Percentiles rank a stretch among this genome's conserved stretches.
Evolutionary conservation across 306 rosid species (phyloP).

Genomic region (Lablab purpureus): DNA sequence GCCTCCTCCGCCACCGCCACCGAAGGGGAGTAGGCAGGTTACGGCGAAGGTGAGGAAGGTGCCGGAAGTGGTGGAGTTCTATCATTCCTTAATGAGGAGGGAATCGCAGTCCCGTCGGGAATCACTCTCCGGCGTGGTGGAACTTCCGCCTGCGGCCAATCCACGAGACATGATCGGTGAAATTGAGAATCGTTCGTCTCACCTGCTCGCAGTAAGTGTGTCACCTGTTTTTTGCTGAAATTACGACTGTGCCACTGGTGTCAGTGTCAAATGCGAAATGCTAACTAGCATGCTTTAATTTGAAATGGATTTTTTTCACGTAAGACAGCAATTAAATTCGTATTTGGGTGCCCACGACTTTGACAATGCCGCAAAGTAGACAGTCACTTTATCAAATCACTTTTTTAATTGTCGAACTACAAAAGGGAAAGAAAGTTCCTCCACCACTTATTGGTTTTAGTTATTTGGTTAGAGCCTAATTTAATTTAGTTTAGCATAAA

Average conservation of each 20-base stretch:
- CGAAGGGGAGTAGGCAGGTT: conserved; percentile 54
- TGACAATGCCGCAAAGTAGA: conserved; percentile 41
- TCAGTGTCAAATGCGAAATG: conserved; percentile 49
- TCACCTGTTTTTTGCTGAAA: conserved; percentile 22
- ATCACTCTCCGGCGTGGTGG: conserved; percentile 48
- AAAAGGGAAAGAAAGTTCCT: not conserved
- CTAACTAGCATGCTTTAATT: conserved; percentile 19
- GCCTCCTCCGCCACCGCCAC: conserved; percentile 80
- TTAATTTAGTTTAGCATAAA: not conserved
- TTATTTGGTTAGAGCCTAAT: not conserved
- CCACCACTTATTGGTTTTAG: not conserved
- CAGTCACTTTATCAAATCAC: conserved; percentile 36
- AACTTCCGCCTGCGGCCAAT: conserved; percentile 64
- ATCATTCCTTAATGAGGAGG: conserved; percentile 87
- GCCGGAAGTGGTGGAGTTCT: conserved; percentile 95
- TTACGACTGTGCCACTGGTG: conserved; percentile 59
- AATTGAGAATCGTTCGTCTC: conserved; percentile 89
- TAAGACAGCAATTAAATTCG: conserved; percentile 57
- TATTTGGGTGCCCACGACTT: conserved; percentile 13
- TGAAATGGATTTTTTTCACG: conserved; percentile 43
- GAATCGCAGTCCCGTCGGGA: conserved; percentile 76
- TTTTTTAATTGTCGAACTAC: conserved; percentile 7
- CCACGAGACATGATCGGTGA: conserved; percentile 98
- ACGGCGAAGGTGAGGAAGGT: conserved; percentile 69
- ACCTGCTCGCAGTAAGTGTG: conserved; percentile 78